phyloP scores from a whole-genome alignment of 1,284 basidiomycete species.

The Papiliotrema fonsecae region DNA sequence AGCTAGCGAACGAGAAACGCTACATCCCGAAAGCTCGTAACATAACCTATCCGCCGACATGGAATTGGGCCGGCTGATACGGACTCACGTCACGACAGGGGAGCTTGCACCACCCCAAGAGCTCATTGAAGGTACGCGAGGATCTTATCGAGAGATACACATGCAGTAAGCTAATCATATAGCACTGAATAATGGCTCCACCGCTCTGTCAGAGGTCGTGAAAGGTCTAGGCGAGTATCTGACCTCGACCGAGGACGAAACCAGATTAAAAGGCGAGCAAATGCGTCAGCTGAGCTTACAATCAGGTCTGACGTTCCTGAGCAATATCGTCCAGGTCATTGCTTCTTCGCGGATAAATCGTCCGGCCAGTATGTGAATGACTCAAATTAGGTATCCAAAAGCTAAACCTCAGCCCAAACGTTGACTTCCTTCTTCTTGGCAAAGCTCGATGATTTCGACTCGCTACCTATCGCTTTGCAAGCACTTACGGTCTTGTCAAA shows the following conservation, averaged over 20 bases:
- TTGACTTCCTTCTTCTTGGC: conserved; percentile 76
- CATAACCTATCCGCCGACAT: too few relatives aligned
- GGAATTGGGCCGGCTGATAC: conserved; percentile 39
- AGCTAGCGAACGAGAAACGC: too few relatives aligned
- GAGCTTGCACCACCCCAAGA: conserved; percentile 36
- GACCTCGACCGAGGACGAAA: conserved; percentile 73
- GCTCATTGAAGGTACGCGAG: conserved; percentile 33
- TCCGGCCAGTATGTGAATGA: conserved; percentile 61
- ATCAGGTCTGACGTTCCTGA: conserved; percentile 37
- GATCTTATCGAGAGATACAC: background rate
- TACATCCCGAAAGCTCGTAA: too few relatives aligned
- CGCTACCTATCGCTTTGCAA: conserved; percentile 68
- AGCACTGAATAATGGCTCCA: conserved; percentile 63
- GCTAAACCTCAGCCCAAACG: conserved; percentile 60
- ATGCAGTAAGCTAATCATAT: conserved; percentile 4
- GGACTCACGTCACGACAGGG: conserved; percentile 41
- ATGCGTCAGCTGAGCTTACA: background rate
- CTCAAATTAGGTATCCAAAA: background rate
- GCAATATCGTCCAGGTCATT: conserved; percentile 61
- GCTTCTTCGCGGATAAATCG: conserved; percentile 65
- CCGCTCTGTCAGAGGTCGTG: conserved; percentile 74
- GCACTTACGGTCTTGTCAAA: conserved; percentile 66
- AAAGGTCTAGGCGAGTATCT: conserved; percentile 80
- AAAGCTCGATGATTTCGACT: conserved; percentile 80
- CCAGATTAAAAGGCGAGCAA: conserved; percentile 68